Base-by-base conservation (phyloP, 116 monocot species). In the Posidonia oceanica region DNA sequence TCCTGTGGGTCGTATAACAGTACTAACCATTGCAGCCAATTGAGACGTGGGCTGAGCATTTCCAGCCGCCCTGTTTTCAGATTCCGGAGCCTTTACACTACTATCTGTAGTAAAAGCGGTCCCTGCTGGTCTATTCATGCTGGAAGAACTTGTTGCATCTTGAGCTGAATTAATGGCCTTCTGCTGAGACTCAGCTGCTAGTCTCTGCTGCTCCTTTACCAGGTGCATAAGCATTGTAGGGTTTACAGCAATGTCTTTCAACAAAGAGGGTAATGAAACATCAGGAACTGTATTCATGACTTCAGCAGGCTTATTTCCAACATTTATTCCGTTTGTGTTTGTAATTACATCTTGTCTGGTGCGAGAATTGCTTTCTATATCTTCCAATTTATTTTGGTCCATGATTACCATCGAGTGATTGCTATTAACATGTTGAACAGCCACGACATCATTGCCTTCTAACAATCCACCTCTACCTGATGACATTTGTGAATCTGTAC, bases 161-260 rank as follows among this genome's bases (percentile, higher is more conserved):
- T 37, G 52, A 16, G 20, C 67, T 53, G 71, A 59, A 70, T 7
- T 59, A 64, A 71, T 41, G 62, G 62, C 2, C 54, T 83, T 83
- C 62, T 79, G 87, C 64, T 76, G 84, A 72, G 74, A 21, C 55
- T 80, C 84, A 72, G 71, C 59, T 58, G 79, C 75, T 76, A 77
- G 74, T 72, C 73, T 86, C 29, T 89, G 82, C 18, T 90, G 83
- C 63, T 86, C 84, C 75, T 82, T 80, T 73, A 93, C 13, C 29
- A 93, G 68, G 37, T 98, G 74, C 75, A 87, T 63, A 56, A 90
- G 77, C 78, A 93, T 84, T n/a, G 83, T 78, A 66, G 93, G 86
- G 59, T 93, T 93, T 57, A 82, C 84, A 62, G 84, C 86, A 64
- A 89, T 77, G 53, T 83, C 91, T 64, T 93, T 86, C 56, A 87